Evolutionary conservation across 2,329 filamentous ascomycete genomes (phyloP).

Genomic region (Venturia effusa): DNA sequence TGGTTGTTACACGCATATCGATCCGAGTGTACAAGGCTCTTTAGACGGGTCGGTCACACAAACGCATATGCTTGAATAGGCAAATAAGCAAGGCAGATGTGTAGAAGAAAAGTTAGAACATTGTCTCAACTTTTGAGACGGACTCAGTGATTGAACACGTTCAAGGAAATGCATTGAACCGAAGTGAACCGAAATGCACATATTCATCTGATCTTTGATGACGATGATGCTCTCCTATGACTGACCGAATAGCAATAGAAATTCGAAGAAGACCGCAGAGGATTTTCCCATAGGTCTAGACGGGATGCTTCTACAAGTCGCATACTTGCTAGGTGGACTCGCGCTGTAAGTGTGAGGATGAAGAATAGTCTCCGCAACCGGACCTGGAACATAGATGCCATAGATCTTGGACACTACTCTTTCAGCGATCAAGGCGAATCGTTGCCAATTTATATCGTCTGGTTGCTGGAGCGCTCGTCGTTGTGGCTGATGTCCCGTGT

Average conservation of each 20-base stretch:
- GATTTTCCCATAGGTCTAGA: not conserved
- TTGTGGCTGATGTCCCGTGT: not conserved
- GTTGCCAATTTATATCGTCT: not conserved
- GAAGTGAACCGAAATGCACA: not conserved
- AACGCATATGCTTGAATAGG: not conserved
- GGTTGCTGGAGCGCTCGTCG: not conserved
- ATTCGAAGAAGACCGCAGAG: not conserved
- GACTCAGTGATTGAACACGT: not conserved
- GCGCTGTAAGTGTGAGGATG: not conserved
- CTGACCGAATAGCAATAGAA: not conserved
- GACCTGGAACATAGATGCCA: not conserved
- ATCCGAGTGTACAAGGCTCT: not conserved
- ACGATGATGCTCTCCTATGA: not conserved
- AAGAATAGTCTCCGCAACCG: not conserved
- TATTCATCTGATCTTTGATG: not conserved
- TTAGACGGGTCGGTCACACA: not conserved
- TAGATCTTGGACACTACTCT: not conserved
- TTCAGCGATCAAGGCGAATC: not conserved
- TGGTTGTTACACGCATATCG: constrained; percentile 5
- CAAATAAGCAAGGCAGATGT: not conserved
- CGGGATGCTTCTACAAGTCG: not conserved
- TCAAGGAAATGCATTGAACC: not conserved
- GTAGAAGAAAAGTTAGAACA: not conserved
- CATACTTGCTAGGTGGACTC: not conserved
- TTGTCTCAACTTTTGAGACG: not conserved